Conservation (phyloP, 345 rosid genomes). For the Bruguiera sexangula region DNA sequence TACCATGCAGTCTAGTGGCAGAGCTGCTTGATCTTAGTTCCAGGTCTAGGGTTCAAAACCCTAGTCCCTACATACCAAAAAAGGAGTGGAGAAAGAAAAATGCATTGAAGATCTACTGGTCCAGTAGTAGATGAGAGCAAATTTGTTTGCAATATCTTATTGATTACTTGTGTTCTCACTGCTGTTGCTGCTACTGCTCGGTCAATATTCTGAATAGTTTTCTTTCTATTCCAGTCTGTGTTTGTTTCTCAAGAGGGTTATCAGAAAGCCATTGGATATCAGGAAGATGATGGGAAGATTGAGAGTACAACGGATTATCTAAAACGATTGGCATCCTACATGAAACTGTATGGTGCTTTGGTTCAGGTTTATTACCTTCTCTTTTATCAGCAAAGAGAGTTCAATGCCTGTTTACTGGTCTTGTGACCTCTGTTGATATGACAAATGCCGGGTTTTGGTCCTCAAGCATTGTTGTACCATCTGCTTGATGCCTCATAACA, state of each 20-base stretch:
- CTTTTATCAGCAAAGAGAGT: background rate
- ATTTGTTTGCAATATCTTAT: background rate
- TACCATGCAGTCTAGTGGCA: no score
- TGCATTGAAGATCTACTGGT: background rate
- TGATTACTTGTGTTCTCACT: background rate
- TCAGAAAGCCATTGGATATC: constrained; percentile 46
- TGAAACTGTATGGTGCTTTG: constrained; percentile 83
- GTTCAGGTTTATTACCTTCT: constrained; percentile 61
- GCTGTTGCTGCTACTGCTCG: constrained; percentile 2
- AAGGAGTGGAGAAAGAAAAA: no score
- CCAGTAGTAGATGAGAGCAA: background rate
- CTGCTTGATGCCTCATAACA: background rate
- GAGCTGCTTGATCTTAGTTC: no score
- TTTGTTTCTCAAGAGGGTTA: constrained; percentile 66
- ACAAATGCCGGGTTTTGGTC: background rate
- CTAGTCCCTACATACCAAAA: no score
- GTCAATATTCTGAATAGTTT: constrained; percentile 7
- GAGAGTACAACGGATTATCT: constrained; percentile 43
- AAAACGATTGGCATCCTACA: constrained; percentile 58
- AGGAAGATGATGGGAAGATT: constrained; percentile 47
- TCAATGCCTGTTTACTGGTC: background rate
- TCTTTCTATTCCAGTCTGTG: constrained; percentile 42
- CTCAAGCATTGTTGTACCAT: background rate
- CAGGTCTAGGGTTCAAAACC: no score
- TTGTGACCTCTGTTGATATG: background rate